These are phyloP conservation scores for Fusarium staphyleae DNA, from an alignment of 2,329 filamentous ascomycete genomes.

Conservation along the genomic window DNA sequence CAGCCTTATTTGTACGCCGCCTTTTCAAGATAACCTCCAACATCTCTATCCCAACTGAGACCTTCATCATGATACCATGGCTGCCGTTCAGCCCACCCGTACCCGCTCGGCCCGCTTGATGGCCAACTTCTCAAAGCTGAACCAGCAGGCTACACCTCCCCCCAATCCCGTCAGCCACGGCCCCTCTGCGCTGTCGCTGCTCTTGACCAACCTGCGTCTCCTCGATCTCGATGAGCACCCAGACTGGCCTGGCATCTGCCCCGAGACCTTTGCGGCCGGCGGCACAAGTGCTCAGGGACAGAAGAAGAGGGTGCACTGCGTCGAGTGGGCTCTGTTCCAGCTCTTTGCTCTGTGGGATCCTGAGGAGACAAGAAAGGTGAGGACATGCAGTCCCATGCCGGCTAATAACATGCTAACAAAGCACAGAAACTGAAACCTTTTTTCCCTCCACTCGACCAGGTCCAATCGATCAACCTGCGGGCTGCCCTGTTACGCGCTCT, in stretches of 20 bases:
- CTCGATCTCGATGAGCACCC: slow-evolving; percentile 77
- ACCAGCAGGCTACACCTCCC: slow-evolving; percentile 16
- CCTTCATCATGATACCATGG: slow-evolving; percentile 35
- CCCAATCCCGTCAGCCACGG: slow-evolving; percentile 22
- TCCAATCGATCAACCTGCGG: slow-evolving; percentile 90
- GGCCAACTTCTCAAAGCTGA: slow-evolving; percentile 35
- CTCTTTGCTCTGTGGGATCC: slow-evolving; percentile 86
- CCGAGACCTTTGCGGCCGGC: slow-evolving; percentile 69
- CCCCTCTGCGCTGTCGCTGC: slow-evolving; percentile 51
- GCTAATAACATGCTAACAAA: background rate
- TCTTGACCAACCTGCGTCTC: slow-evolving; percentile 83
- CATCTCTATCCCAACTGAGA: slow-evolving; percentile 2
- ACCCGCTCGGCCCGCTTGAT: slow-evolving; percentile 41
- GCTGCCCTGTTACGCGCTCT: slow-evolving; percentile 82
- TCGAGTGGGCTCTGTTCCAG: slow-evolving; percentile 92
- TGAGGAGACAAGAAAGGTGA: slow-evolving; percentile 75
- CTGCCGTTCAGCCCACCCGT: slow-evolving; percentile 37
- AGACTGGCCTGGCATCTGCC: slow-evolving; percentile 82
- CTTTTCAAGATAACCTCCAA: slow-evolving; percentile 20
- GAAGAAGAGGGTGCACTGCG: slow-evolving; percentile 80
- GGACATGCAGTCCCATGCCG: slow-evolving; percentile 18
- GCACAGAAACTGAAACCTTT: slow-evolving; percentile 83
- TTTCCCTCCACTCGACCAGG: slow-evolving; percentile 87
- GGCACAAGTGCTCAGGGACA: slow-evolving; percentile 74
- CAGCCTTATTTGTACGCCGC: slow-evolving; percentile 35